Conservation (phyloP, 768 basidiomycete species). For the Mycena sanguinolenta region DNA sequence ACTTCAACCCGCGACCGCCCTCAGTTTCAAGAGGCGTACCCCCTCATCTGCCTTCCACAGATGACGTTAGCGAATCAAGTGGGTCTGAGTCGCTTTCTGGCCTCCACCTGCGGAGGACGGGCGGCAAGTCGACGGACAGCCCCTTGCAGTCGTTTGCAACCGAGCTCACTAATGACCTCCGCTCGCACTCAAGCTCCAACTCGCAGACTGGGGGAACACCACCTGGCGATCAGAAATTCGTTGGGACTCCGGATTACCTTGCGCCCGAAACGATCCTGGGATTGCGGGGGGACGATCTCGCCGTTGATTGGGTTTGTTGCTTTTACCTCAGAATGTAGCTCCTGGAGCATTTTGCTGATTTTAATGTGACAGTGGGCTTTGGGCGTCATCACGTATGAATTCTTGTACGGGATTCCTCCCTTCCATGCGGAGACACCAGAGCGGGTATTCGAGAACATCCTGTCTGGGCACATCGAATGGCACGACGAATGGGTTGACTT, state of each 20-base stretch:
- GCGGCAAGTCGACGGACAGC: constrained; percentile 71
- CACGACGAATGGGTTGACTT: constrained; percentile 93
- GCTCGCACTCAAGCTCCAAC: constrained; percentile 83
- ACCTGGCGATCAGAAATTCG: constrained; percentile 92
- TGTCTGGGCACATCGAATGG: constrained; percentile 95
- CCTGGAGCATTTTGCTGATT: constrained; percentile 10
- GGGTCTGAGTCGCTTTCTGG: constrained; percentile 81
- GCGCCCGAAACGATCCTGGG: constrained; percentile 97
- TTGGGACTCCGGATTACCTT: constrained; percentile 97
- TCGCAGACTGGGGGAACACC: constrained; percentile 66
- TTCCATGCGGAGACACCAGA: constrained; percentile 98
- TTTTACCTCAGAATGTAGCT: constrained; percentile 19
- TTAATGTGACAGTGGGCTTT: constrained; percentile 86
- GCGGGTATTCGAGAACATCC: constrained; percentile 97
- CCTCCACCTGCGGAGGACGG: constrained; percentile 62
- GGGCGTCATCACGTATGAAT: constrained; percentile 98
- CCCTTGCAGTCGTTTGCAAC: constrained; percentile 90
- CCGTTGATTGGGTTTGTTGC: constrained; percentile 93
- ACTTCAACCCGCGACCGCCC: constrained; percentile 80
- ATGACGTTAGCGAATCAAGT: constrained; percentile 90
- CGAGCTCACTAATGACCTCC: constrained; percentile 85
- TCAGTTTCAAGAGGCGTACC: constrained; percentile 73
- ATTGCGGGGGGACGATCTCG: constrained; percentile 92
- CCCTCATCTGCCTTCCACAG: constrained; percentile 77
- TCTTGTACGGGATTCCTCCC: constrained; percentile 95